Conservation (phyloP, 192 early-diverging fungal genomes). For the Coemansia sp. region DNA sequence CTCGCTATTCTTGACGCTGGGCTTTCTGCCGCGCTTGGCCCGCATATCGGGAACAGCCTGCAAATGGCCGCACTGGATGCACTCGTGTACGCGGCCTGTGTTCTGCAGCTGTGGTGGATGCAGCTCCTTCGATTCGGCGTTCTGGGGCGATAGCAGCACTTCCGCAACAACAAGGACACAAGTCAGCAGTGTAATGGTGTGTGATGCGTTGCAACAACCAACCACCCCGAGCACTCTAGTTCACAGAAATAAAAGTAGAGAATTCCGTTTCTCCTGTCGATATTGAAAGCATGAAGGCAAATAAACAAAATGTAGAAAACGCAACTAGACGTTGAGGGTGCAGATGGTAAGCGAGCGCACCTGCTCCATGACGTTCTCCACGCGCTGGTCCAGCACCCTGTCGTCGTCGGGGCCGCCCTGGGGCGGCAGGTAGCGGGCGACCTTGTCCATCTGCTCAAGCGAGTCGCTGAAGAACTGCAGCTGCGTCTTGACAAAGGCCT, state of each 20-base stretch:
- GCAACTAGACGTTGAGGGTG: conserved; percentile 58
- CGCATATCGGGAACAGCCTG: conserved; percentile 15
- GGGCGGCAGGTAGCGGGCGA: conserved; percentile 66
- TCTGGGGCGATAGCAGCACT: neutral
- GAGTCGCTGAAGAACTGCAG: conserved; percentile 87
- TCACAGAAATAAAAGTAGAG: too few relatives aligned
- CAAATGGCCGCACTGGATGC: conserved; percentile 23
- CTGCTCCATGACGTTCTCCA: conserved; percentile 82
- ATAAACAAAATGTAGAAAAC: neutral
- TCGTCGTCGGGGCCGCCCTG: conserved; percentile 59
- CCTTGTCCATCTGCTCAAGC: conserved; percentile 69
- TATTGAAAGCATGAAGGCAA: neutral
- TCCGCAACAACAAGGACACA: too few relatives aligned
- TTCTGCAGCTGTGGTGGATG: conserved; percentile 8
- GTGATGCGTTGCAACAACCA: too few relatives aligned
- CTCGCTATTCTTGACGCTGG: conserved; percentile 1
- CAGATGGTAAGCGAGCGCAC: conserved; percentile 93
- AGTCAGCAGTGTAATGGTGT: too few relatives aligned
- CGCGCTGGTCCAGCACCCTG: conserved; percentile 64
- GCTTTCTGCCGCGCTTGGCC: conserved; percentile 18
- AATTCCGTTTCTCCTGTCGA: too few relatives aligned
- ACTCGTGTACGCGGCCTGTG: conserved; percentile 19
- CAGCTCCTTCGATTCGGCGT: neutral
- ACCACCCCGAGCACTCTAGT: too few relatives aligned
- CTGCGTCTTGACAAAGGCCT: conserved; percentile 93